Evolutionary conservation across 345 rosid genomes (phyloP), one percentile per base, ranked within the genome.

Genomic region (Arabis alpina): DNA sequence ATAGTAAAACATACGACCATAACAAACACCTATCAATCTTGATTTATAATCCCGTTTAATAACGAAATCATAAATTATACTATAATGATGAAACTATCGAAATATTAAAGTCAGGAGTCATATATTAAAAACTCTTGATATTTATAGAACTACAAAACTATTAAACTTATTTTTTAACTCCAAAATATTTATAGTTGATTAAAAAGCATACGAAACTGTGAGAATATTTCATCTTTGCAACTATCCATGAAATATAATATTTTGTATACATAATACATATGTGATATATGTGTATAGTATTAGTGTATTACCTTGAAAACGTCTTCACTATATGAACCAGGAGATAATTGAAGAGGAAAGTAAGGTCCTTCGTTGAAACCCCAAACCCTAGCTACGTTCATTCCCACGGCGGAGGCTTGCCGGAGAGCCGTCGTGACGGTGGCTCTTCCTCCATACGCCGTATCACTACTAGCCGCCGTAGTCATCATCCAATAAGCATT

Each of bases 401-500:
- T 78, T 56, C 93, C 95, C 8, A 43, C 41, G 66, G 76, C 74
- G 42, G 84, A 73, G 30, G 94, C 94, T 75, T 85, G 83, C 32
- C 66, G 80, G 51, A 88, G 73, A 0, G 82, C 76, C 39, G 71
- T 64, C 3, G 86, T 68, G 54, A 92, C 91, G 53, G 89, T 85
- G 48, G n/a, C 61, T 57, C 78, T 84, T 44, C 78, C 78, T 44
- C 12, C 56, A 1, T 83, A 70, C 45, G 86, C 85, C 8, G 71
- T 80, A 63, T 88, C 89, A 19, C 23, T 19, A 19, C 23, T 19
- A 19, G 88, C 72, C 4, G 91, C 91, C 44, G 68, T 51, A 59
- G 73, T 69, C 95, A 90, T 77, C 86, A 90, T 73, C 96, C 95
- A 92, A 51, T 90, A 92, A 12, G 91, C 89, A 65, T 92, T 86